phyloP scores from a whole-genome alignment of 23 red algal genomes.

The Gracilaria gracilis region DNA sequence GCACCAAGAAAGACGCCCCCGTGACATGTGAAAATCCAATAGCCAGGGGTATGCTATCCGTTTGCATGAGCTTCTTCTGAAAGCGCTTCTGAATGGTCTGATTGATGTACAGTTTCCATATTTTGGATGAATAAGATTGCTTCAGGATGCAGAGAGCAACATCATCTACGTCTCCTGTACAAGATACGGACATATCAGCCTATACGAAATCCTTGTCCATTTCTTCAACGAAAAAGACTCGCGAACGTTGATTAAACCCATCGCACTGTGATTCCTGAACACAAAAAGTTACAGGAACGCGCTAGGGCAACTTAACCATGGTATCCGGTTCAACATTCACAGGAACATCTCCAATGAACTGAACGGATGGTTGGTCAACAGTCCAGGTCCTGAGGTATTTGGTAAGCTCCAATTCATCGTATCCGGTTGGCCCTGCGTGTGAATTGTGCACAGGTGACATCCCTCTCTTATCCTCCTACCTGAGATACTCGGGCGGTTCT shows the following conservation, averaged over 20 bases:
- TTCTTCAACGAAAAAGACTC: conserved; percentile 56
- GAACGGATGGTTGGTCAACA: conserved; percentile 33
- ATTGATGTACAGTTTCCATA: conserved; percentile 72
- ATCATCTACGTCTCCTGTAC: conserved; percentile 16
- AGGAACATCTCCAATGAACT: conserved; percentile 16
- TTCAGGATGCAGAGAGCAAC: conserved; percentile 41
- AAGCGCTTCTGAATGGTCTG: conserved; percentile 30
- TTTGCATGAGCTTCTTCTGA: conserved; percentile 25
- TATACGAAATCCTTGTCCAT: conserved; percentile 15
- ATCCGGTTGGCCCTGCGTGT: background rate
- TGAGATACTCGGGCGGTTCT: background rate
- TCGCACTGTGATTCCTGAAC: background rate
- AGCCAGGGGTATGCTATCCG: conserved; percentile 34
- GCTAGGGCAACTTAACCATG: conserved; percentile 28
- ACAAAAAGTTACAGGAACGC: conserved; percentile 24
- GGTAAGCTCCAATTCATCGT: background rate
- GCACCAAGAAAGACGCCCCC: conserved; percentile 23
- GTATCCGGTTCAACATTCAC: conserved; percentile 12
- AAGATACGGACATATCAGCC: background rate
- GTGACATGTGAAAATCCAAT: conserved; percentile 39
- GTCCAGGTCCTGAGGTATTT: conserved; percentile 33
- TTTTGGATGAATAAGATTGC: conserved; percentile 21
- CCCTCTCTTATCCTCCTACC: background rate
- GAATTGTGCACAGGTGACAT: background rate
- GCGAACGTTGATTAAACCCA: conserved; percentile 6